phyloP scores from a whole-genome alignment of 805 yeast genomes.

The Blastobotrys peoriensis region DNA sequence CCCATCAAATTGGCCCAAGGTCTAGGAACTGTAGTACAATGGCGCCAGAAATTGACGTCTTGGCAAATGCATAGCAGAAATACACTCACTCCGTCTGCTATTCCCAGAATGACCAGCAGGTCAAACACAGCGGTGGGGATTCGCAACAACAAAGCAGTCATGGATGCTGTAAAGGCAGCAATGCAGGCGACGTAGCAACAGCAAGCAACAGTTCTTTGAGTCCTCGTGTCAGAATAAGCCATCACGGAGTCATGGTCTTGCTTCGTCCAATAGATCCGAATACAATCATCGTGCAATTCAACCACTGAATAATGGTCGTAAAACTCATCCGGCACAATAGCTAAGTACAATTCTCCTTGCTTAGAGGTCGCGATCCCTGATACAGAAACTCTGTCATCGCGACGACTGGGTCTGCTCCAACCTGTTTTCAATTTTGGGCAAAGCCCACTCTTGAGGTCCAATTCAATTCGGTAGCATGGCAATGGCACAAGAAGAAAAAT shows the following conservation, averaged over 20 bases:
- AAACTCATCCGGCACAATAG: slow-evolving; percentile 1
- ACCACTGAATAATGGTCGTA: slow-evolving; percentile 8
- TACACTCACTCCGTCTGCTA: slow-evolving; percentile 15
- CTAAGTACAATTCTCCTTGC: background rate
- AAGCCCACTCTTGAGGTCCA: background rate
- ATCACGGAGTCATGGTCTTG: slow-evolving; percentile 11
- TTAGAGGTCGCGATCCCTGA: slow-evolving; percentile 3
- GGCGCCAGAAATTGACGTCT: slow-evolving; percentile 11
- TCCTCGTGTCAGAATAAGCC: slow-evolving; percentile 10
- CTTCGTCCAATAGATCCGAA: slow-evolving; percentile 11
- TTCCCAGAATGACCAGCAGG: slow-evolving; percentile 14
- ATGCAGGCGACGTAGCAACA: slow-evolving; percentile 12
- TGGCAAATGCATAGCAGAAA: slow-evolving; percentile 14
- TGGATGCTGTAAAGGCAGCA: slow-evolving; percentile 11
- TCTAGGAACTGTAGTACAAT: too few species aligned
- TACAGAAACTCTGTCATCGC: background rate
- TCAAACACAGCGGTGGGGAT: slow-evolving; percentile 13
- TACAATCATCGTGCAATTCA: slow-evolving; percentile 3
- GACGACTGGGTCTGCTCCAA: background rate
- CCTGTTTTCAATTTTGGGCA: background rate
- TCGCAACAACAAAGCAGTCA: slow-evolving; percentile 9
- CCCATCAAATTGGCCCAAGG: too few species aligned
- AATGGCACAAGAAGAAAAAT: slow-evolving; percentile 15
- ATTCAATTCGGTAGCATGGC: slow-evolving; percentile 2
- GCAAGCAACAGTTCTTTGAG: slow-evolving; percentile 11